phyloP scores from a whole-genome alignment of 148 eudicot genomes.

The Bassia scoparia region DNA sequence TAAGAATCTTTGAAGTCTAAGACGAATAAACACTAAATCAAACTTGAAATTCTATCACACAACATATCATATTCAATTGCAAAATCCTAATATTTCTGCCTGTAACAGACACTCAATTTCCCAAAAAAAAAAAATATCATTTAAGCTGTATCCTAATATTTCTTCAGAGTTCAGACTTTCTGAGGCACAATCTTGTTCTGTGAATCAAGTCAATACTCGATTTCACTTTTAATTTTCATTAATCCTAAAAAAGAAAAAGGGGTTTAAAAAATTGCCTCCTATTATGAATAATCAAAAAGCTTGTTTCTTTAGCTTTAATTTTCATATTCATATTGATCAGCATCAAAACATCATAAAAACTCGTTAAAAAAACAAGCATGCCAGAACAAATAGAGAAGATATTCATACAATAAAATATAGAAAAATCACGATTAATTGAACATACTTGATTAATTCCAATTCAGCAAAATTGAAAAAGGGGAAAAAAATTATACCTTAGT shows the following conservation, averaged over 20 bases:
- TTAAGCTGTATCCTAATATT: background rate
- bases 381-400: background rate
- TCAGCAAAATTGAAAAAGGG: background rate
- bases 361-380: background rate
- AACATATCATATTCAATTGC: background rate
- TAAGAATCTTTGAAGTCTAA: background rate
- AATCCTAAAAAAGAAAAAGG: too few species aligned
- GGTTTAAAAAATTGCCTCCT: too few species aligned
- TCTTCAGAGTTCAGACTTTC: too few species aligned
- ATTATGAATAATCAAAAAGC: too few species aligned
- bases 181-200: background rate
- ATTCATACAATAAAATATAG: background rate
- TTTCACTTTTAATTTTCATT: background rate
- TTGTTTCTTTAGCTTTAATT: too few species aligned
- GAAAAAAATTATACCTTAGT: conserved; percentile 49
- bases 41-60: background rate
- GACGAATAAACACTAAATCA: background rate
- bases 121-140: background rate
- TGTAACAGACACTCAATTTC: background rate
- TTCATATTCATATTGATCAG: too few species aligned
- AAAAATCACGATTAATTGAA: background rate
- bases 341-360: background rate
- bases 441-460: background rate
- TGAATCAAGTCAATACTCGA: background rate
- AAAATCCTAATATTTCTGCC: background rate